Evolutionary conservation across 352 stramenopile genomes (phyloP), one percentile per base, ranked within the genome.

Genomic region (Aphanomyces stellatus): DNA sequence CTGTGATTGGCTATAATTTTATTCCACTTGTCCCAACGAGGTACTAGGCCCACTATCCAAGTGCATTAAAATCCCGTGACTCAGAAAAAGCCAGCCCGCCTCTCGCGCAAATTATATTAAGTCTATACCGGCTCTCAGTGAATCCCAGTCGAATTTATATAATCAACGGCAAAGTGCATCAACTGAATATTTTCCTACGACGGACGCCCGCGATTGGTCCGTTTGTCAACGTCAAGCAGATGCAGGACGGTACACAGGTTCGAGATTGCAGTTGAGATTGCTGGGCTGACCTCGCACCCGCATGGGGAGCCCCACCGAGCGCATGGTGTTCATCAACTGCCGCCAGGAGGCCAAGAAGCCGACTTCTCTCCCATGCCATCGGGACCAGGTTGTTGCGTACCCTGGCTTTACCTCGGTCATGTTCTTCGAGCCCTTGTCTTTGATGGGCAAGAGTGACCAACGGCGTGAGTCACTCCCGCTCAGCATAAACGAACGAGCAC

Each of bases 221-320:
- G 13, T 53, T 53, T 28, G 10, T 22, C 46, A 57, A 57, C 49
- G 49, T 57, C 49, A 57, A 57, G 17, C 49, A 57, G 49, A 33
- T 57, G 49, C 19, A 13, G 8, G 13, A 13, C 5, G 42, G 25
- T 24, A 43, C 8, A 17, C 37, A n/a, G n/a, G n/a, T n/a, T n/a
- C n/a, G n/a, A n/a, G n/a, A n/a, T n/a, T n/a, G n/a, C n/a, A n/a
- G n/a, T n/a, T n/a, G n/a, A n/a, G n/a, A n/a, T n/a, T n/a, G n/a
- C n/a, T n/a, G n/a, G n/a, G n/a, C n/a, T n/a, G n/a, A n/a, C n/a
- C n/a, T n/a, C n/a, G n/a, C n/a, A n/a, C n/a, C n/a, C n/a, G n/a
- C n/a, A n/a, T n/a, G n/a, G n/a, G n/a, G n/a, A n/a, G n/a, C n/a
- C n/a, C n/a, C n/a, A n/a, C n/a, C n/a, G n/a, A n/a, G n/a, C n/a